Evolutionary conservation across 306 rosid genomes (phyloP), one percentile per base, ranked within the genome.

Genomic region (barrel medic (Medicago truncatula)): DNA sequence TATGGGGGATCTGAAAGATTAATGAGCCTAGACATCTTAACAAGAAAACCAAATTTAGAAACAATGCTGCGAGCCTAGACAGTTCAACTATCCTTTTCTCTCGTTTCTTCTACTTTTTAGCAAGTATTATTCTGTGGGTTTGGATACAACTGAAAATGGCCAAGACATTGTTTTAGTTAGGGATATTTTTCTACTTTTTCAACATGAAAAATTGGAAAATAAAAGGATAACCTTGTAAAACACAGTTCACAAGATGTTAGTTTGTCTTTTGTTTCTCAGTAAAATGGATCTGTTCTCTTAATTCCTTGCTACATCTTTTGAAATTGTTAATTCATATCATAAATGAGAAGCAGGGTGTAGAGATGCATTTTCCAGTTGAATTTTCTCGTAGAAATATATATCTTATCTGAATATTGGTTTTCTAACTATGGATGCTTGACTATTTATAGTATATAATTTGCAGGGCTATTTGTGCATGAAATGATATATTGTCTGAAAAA

Each of bases 351-450:
- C 67, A 25, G 58, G 66, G 31, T 25, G 3, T 61, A 49, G 64
- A 60, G 44, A 70, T 74, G 72, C 57, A 57, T 69, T 69, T 67
- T 84, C 57, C 61, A 54, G 43, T 57, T 49, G 39, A 12, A 6
- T 49, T 17, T 34, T 46, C 60, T 49, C 25, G 38, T 53, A 68
- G 38, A 44, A 68, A 38, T 61, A 8, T 56, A 58, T 64, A 25
- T 47, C 58, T 70, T 64, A 36, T 31, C 23, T 63, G 62, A 74
- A 63, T 65, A 4, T 38, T 69, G 64, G 66, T 46, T 59, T 56
- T 67, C 73, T 41, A 67, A 59, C 23, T 47, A 16, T 69, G 53
- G 47, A 76, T 58, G 76, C 67, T 59, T 82, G 56, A 8, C n/a
- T 58, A 15, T 75, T 11, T 76, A 56, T 39, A 56, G 28, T 78